Base-by-base conservation (phyloP, 768 basidiomycete genomes). In the Kwoniella mangroviensis region DNA sequence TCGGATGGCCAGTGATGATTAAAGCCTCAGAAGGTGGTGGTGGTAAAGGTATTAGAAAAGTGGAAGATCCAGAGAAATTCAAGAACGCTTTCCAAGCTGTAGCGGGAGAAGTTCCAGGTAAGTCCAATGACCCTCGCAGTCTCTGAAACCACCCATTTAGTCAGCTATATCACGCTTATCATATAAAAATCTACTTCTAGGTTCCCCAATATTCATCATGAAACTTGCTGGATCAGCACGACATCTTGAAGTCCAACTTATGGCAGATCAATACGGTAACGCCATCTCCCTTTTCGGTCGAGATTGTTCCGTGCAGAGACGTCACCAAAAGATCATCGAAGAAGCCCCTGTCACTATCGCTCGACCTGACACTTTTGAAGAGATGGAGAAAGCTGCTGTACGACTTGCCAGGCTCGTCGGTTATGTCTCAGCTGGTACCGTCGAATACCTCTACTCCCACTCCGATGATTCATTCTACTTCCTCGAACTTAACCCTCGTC, bases 291-390 rank as follows among this genome's bases (percentile, higher is more conserved):
- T 99, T 65, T 99, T 99, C 80, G 97, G 97, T 79, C 95, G 97
- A 78, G 97, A 98, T 83, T 99, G 97, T 83, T 99, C 97, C 67
- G 97, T 99, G 57, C 97, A 99, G 84, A 91, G 97, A 76, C 92
- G 97, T 65, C 97, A 99, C 84, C 97, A 99, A 84, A 99, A 99
- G 86, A 99, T 99, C 77, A 99, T 99, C 72, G 97, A 99, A 84
- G 97, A 99, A 84, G 97, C 97, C 2, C 97, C 97, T 10, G 96
- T 99, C 43, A 98, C 96, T 4, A 98, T 99, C 74, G 97, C 97
- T 9, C 90, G 90, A 71, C 90, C 90, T 53, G 90, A 92, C 21
- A 94, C 88, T 7, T 98, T 98, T 76, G 94, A 95, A 82, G 86
- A 94, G 84, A 99, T 99, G 97, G 97, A 98, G 81, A 92, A 94